phyloP scores from a whole-genome alignment of 2,329 filamentous ascomycete genomes.

The Fusarium siculi region DNA sequence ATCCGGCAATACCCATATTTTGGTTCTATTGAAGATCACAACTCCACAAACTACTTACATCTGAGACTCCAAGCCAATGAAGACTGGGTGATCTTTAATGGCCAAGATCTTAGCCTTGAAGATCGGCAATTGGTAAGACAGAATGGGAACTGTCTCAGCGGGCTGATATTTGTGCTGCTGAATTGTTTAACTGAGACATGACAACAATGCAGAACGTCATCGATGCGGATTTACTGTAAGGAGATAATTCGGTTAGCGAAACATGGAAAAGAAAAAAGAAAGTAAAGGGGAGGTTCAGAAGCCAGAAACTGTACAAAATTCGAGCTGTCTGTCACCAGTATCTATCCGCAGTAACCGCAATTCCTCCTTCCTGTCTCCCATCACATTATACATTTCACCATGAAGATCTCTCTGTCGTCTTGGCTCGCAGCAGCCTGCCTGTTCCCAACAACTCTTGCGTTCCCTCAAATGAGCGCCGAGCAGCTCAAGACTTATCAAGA shows the following conservation, averaged over 20 bases:
- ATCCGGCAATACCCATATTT: background rate
- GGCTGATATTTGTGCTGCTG: background rate
- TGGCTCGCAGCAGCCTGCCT: background rate
- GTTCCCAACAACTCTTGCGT: background rate
- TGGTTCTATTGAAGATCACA: background rate
- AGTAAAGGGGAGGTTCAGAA: background rate
- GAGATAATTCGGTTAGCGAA: rapidly evolving
- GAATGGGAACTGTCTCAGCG: background rate
- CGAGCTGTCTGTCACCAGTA: rapidly evolving
- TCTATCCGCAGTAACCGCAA: rapidly evolving
- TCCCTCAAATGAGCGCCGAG: background rate
- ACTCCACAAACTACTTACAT: background rate
- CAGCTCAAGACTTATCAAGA: slow-evolving; percentile 1
- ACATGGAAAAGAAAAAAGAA: background rate
- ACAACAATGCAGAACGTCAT: background rate
- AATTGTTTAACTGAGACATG: background rate
- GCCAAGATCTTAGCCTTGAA: background rate
- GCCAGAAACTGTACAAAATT: rapidly evolving
- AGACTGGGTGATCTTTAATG: rapidly evolving
- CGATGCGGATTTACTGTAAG: background rate
- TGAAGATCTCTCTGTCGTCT: background rate
- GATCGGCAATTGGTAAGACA: background rate
- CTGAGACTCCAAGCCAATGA: background rate
- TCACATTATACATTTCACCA: background rate
- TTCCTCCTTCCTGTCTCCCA: too few relatives aligned